phyloP scores from a whole-genome alignment of 495 filamentous ascomycete genomes.

The Penicillium flavigenum region DNA sequence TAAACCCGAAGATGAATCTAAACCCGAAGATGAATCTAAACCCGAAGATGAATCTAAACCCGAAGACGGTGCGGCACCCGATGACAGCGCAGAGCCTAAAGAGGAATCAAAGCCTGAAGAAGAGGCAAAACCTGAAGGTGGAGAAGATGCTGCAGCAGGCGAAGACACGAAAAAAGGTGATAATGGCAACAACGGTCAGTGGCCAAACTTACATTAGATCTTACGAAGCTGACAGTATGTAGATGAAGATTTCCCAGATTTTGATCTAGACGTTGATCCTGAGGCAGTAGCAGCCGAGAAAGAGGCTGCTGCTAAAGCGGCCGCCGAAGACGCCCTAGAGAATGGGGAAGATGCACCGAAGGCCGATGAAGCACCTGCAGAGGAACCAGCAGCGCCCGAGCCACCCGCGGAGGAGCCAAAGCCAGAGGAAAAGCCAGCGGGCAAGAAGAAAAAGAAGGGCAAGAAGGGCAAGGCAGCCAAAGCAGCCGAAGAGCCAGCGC shows the following conservation, averaged over 20 bases:
- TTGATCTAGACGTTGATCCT: constrained; percentile 28
- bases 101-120: too few relatives aligned
- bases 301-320: constrained; percentile 24
- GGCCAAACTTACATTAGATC: background rate
- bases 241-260: constrained; percentile 37
- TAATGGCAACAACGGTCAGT: constrained; percentile 26
- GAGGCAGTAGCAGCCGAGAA: constrained; percentile 37
- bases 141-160: constrained; percentile 3
- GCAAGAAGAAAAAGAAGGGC: constrained; percentile 16
- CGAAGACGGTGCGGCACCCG: too few relatives aligned
- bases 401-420: background rate
- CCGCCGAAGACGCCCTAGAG: constrained; percentile 29
- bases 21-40: too few relatives aligned
- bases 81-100: too few relatives aligned
- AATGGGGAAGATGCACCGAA: constrained; percentile 19
- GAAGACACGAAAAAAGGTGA: constrained; percentile 12
- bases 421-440: constrained; percentile 3
- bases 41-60: too few relatives aligned
- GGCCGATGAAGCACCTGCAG: constrained; percentile 14
- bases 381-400: background rate
- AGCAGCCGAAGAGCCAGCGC: constrained; percentile 1
- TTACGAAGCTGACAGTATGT: constrained; percentile 5
- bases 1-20: constrained; percentile 2
- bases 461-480: constrained; percentile 15
- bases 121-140: background rate